Percentiles rank a stretch among this genome's conserved stretches.
Evolutionary conservation across 495 filamentous ascomycete species (phyloP).

Genomic region (Trichoderma asperelloides): DNA sequence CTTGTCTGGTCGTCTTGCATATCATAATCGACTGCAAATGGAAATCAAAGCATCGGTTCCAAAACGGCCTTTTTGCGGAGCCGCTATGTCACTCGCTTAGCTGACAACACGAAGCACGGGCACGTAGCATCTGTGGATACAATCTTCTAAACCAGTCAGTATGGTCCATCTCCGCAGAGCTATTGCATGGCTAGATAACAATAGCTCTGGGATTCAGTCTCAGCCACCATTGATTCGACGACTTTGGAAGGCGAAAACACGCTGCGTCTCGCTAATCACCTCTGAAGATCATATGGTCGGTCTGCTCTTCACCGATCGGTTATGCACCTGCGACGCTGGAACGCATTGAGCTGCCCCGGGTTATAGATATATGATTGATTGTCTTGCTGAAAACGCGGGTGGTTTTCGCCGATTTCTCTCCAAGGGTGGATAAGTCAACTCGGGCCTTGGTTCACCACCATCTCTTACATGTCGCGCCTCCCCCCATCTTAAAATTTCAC

Average conservation of each 20-base stretch:
- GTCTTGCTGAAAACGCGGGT: neutral
- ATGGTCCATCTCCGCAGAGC: neutral
- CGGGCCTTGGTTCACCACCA: too few relatives aligned
- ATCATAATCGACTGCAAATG: neutral
- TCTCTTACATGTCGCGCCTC: too few relatives aligned
- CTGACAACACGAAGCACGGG: neutral
- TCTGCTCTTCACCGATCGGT: neutral
- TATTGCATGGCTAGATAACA: neutral
- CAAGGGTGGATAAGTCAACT: neutral
- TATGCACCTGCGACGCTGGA: neutral
- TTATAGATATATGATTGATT: neutral
- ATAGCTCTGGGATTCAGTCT: neutral
- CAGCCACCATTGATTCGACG: neutral
- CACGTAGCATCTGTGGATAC: neutral
- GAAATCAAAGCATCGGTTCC: neutral
- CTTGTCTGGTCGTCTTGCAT: neutral
- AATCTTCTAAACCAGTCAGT: neutral
- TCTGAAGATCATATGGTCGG: neutral
- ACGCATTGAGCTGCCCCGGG: neutral
- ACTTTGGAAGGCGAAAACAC: neutral
- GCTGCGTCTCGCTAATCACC: neutral
- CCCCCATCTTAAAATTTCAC: too few relatives aligned
- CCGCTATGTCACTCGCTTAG: neutral
- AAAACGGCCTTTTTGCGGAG: conserved; percentile 4
- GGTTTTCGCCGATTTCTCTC: neutral